Base-by-base conservation (phyloP, 495 filamentous ascomycete genomes). In the Lasiosphaeris hirsuta region DNA sequence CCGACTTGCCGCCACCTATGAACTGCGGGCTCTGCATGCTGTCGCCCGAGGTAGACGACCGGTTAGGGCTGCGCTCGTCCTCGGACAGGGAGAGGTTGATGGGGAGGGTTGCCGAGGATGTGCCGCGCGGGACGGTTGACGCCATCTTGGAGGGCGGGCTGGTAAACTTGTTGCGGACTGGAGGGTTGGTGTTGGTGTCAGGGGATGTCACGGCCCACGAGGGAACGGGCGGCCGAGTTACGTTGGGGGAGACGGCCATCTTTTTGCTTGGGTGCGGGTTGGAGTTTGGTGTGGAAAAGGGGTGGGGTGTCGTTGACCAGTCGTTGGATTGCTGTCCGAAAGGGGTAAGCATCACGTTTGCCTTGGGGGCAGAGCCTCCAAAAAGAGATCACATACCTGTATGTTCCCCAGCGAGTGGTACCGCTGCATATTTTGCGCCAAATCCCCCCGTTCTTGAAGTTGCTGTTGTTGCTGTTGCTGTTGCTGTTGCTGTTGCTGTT, bases 71-170 rank as follows among this genome's bases (percentile, higher is more conserved):
- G 45, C 76, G 72, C 39, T 94, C 88, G 36, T 91, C 90, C 66
- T 92, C 90, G 18, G 86, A 79, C 7, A 92, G 77, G 0, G 87
- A 90, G 8, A 94, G 65, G 58, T 84, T 88, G 38, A 94, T 89
- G 0, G 90, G 89, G 6, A 73, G 54, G 38, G 67, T 50, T 40
- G 60, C 53, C 15, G 57, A n/a, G 62, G 57, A 15, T 67, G 56
- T 66, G 67, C 19, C 56, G 59, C 18, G 63, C 46, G 61, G 61
- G 53, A 59, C 18, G 52, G 51, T 43, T 54, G 67, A 30, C 2
- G 60, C 45, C 0, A 35, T 44, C 10, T 52, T 47, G 30, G 57
- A 44, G 46, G 51, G 47, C 48, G 51, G 36, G 53, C 23, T 57
- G 59, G 63, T 42, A 33, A 58, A 13, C 51, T 65, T 45, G 7